A percentile compares a stretch with the other conserved stretches of the same genome.
These are phyloP conservation scores for Penicillium lividum DNA, from an alignment of 495 filamentous ascomycete genomes.

Conservation along the genomic window DNA sequence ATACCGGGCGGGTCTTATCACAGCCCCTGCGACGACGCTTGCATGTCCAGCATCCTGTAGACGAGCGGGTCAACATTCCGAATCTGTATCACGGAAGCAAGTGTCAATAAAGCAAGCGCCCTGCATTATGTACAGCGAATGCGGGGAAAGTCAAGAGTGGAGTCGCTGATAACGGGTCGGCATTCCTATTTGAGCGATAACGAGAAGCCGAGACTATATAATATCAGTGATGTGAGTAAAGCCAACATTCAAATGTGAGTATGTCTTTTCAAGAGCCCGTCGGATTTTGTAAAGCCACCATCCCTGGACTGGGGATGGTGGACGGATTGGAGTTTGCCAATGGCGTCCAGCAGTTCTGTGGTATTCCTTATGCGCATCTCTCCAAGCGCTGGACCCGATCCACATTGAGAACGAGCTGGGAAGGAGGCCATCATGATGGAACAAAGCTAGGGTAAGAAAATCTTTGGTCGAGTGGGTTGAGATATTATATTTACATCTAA, in stretches of 20 bases:
- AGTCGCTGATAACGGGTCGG: conserved; percentile 22
- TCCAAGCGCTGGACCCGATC: conserved; percentile 14
- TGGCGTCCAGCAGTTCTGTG: conserved; percentile 17
- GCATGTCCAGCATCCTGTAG: conserved; percentile 42
- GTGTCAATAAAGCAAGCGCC: not conserved
- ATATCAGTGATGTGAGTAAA: not conserved
- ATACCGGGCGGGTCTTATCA: conserved; percentile 31
- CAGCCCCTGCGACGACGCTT: conserved; percentile 37
- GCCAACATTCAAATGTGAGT: not conserved
- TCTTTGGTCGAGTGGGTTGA: not conserved
- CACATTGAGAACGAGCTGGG: conserved; percentile 5
- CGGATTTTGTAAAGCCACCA: conserved; percentile 1
- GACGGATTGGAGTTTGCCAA: conserved; percentile 13
- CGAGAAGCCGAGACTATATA: not conserved
- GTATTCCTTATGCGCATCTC: conserved; percentile 14
- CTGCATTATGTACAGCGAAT: conserved; percentile 8
- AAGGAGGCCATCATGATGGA: conserved; percentile 7
- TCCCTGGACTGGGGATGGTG: conserved; percentile 10
- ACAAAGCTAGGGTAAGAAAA: conserved; percentile 8
- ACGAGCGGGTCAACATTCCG: conserved; percentile 41
- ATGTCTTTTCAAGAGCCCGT: conserved; percentile 15
- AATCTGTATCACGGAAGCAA: conserved; percentile 5
- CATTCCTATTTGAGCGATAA: conserved; percentile 19
- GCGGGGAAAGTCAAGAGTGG: conserved; percentile 18
- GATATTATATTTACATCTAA: not conserved